These are phyloP conservation scores for Metarhizium robertsii DNA, from an alignment of 2,329 filamentous ascomycete genomes.

Conservation along the genomic window DNA sequence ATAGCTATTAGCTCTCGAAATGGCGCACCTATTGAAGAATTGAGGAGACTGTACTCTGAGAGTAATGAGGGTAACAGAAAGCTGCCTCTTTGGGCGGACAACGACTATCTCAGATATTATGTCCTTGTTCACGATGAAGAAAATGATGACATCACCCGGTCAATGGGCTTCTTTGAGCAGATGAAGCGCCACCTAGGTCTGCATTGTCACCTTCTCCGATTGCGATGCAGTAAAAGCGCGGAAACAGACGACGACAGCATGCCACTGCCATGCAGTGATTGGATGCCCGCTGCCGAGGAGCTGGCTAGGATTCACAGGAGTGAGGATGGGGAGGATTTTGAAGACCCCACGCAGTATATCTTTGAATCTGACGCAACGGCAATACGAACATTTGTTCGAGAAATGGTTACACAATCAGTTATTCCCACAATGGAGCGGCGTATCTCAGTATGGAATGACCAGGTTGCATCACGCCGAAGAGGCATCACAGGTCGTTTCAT, in stretches of 20 bases:
- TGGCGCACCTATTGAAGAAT: slow-evolving; percentile 71
- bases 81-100: slow-evolving; percentile 78
- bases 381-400: slow-evolving; percentile 80
- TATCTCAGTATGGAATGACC: slow-evolving; percentile 90
- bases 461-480: slow-evolving; percentile 81
- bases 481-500: slow-evolving; percentile 91
- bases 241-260: slow-evolving; percentile 88
- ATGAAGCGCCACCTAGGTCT: slow-evolving; percentile 99
- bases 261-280: slow-evolving; percentile 71
- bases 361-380: slow-evolving; percentile 89
- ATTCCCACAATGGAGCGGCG: slow-evolving; percentile 94
- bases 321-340: slow-evolving; percentile 59
- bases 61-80: slow-evolving; percentile 69
- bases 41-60: slow-evolving; percentile 73
- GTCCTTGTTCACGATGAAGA: slow-evolving; percentile 96
- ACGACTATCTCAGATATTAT: slow-evolving; percentile 91
- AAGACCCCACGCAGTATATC: slow-evolving; percentile 66
- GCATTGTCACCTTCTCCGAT: slow-evolving; percentile 82
- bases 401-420: slow-evolving; percentile 91
- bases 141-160: slow-evolving; percentile 81
- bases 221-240: slow-evolving; percentile 77
- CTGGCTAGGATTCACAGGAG: slow-evolving; percentile 61
- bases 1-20: slow-evolving; percentile 93
- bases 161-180: slow-evolving; percentile 85
- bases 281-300: slow-evolving; percentile 83